Evolutionary conservation across 352 stramenopile species (phyloP).

Genomic region (Phytophthora cactorum): DNA sequence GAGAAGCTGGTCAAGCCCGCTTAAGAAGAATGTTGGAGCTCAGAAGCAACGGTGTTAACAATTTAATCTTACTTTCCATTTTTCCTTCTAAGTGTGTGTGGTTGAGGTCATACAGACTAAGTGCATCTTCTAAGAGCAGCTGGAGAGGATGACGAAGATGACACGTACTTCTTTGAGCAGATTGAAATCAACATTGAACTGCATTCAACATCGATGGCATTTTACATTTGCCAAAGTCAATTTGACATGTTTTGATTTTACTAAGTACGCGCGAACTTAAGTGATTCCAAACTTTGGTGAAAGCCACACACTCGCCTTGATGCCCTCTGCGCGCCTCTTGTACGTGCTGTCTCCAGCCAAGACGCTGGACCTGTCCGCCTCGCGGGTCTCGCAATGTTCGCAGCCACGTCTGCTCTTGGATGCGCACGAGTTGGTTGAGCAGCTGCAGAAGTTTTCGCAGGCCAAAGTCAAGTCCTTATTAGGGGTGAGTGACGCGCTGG

Average conservation of each 20-base stretch:
- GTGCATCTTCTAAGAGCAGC: neutral
- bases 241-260: neutral
- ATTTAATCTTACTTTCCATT: no score
- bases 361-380: conserved; percentile 76
- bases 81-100: no score
- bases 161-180: conserved; percentile 71
- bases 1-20: no score
- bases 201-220: neutral
- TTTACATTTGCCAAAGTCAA: neutral
- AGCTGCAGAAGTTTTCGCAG: conserved; percentile 68
- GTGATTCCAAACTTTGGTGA: neutral
- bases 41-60: no score
- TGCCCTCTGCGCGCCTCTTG: conserved; percentile 50
- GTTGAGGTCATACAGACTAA: no score
- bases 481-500: conserved; percentile 82
- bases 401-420: conserved; percentile 66
- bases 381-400: conserved; percentile 38
- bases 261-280: conserved; percentile 5
- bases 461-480: conserved; percentile 85
- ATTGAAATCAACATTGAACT: neutral
- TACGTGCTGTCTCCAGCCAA: conserved; percentile 91
- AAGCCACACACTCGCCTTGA: neutral
- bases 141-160: conserved; percentile 62
- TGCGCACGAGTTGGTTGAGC: conserved; percentile 57
- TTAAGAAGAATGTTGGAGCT: no score